phyloP scores from a whole-genome alignment of 2,329 filamentous ascomycete species.

The Graphiopsis chlorocephala region DNA sequence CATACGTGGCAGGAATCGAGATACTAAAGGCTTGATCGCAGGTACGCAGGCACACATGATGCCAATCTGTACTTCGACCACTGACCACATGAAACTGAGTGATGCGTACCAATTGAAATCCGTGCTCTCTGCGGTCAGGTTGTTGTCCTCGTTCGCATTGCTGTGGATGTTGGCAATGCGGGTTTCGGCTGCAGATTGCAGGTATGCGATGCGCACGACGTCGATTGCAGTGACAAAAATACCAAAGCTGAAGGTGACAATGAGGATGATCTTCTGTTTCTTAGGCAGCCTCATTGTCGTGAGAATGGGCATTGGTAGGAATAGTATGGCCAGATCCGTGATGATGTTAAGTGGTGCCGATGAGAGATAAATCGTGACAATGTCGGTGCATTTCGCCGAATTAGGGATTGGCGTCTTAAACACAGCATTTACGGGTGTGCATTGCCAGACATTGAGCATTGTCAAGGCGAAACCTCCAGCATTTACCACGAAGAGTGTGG shows the following conservation, averaged over 20 bases:
- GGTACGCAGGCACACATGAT: slow-evolving; percentile 92
- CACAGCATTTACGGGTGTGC: slow-evolving; percentile 67
- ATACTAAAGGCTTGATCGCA: slow-evolving; percentile 80
- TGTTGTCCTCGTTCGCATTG: slow-evolving; percentile 23
- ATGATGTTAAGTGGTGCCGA: slow-evolving; percentile 90
- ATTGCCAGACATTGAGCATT: slow-evolving; percentile 85
- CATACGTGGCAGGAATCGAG: slow-evolving; percentile 57
- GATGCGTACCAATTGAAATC: slow-evolving; percentile 71
- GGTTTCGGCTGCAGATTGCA: slow-evolving; percentile 66
- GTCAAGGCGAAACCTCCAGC: slow-evolving; percentile 74
- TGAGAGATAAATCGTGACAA: slow-evolving; percentile 63
- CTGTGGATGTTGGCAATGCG: slow-evolving; percentile 43
- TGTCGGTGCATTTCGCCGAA: slow-evolving; percentile 56
- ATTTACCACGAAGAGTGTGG: slow-evolving; percentile 74
- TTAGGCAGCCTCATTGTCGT: slow-evolving; percentile 80
- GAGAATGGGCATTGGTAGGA: slow-evolving; percentile 82
- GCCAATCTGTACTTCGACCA: slow-evolving; percentile 84
- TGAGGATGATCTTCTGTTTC: slow-evolving; percentile 83
- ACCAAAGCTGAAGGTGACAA: slow-evolving; percentile 82
- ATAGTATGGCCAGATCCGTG: slow-evolving; percentile 82
- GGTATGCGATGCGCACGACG: slow-evolving; percentile 83
- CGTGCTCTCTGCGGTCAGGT: slow-evolving; percentile 33
- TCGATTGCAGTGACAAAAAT: slow-evolving; percentile 86
- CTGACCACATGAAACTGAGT: slow-evolving; percentile 88
- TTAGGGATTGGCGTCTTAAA: slow-evolving; percentile 54